Evolutionary conservation across 2,329 filamentous ascomycete species (phyloP), one percentile per base, ranked within the genome.

Genomic region (Apiospora arundinis): DNA sequence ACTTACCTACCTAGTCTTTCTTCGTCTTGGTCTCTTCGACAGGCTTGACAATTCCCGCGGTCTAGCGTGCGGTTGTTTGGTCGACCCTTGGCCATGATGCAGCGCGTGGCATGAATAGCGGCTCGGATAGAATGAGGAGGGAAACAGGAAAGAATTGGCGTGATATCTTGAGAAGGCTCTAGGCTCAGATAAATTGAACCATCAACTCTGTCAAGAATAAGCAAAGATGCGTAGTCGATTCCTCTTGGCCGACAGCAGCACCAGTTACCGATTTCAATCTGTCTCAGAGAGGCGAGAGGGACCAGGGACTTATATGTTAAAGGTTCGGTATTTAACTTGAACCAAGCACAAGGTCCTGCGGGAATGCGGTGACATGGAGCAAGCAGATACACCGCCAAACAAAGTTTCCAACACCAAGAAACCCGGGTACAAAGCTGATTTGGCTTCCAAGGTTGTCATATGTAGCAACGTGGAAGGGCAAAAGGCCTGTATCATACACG

Each of bases 11-110:
- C 37, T 8, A 28, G 28, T 18, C 21, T 32, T 46, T 71, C 70
- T 37, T 65, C 70, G 28, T 69, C 60, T 44, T 70, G 25, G 44
- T 69, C 67, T 37, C 52, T 71, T n/a, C 52, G 70, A 28, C 70
- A 71, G n/a, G 52, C 67, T 65, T 66, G 16, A 46, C 70, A 71
- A 16, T 28, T 67, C 25, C 52, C 52, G 4, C 25, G 16, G 16
- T 60, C 52, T 37, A 4, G 28, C 21, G 9, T 11, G 18, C 23
- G 16, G 23, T 16, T 37, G 25, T 32, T 32, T 32, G 25, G 18
- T 37, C 52, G 52, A n/a, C 52, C 52, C 28, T 60, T 60, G 7
- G 52, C 52, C 69, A 66, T 70, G 42, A 45, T 65, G 52, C 52
- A 21, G 66, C 23, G 11, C 11, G 28, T 32, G 16, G 25, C 16